Base-by-base conservation (phyloP, 495 filamentous ascomycete genomes). In the Cercophora sp. region DNA sequence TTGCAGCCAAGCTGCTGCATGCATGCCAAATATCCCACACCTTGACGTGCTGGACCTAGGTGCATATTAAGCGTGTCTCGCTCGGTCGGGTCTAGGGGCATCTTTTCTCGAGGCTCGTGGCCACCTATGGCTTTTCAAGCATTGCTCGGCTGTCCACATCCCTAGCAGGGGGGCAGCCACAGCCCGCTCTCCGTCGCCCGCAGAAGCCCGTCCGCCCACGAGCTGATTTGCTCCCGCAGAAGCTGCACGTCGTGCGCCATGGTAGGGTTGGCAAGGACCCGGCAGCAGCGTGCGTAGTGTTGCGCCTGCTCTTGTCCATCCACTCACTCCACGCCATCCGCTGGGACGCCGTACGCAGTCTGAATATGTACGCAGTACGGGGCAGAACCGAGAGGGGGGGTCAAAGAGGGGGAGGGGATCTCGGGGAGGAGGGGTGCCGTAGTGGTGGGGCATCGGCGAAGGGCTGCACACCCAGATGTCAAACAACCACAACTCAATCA, bases 11-110 rank as follows among this genome's bases (percentile, higher is more conserved):
- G 36, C 53, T 43, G 53, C 53, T 55, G 53, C 46, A 55, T 55
- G 53, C 53, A 44, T 55, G 53, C 36, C 53, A 44, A 39, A 44
- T 44, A 37, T 45, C 50, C 41, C 39, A 52, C 39, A 45, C 19
- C 29, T 43, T 26, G 35, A 19, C 23, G 25, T 51, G 26, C 48
- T 40, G 5, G 48, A 51, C 16, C 22, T 42, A 48, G 26, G 34
- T 55, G 45, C 53, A 55, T 48, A 29, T 43, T 22, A 55, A 55
- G 53, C 53, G 53, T 50, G 36, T 50, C 46, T 43, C 31, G 51
- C 41, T 46, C 8, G 41, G 20, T 19, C 9, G 22, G 40, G 50
- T 23, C 22, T 3, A n/a, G 22, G 24, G 44, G 39, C 11, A 18
- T 43, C 18, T 22, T 25, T 18, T 36, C 16, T 55, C 43, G 52